Evolutionary conservation across 257 asterid species (phyloP).

Genomic region (Nicotiana knightiana): DNA sequence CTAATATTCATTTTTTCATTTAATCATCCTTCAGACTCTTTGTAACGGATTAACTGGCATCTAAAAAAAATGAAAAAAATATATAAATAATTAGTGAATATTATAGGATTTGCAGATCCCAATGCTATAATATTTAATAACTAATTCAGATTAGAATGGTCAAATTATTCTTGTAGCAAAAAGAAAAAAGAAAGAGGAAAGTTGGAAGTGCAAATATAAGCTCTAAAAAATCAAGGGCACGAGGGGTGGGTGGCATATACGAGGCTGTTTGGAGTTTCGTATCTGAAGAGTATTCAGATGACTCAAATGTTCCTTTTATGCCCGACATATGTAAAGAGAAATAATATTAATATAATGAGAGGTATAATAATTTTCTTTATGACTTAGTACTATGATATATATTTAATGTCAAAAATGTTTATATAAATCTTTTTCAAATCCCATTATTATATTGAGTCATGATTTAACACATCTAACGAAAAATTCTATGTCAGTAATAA

Average conservation of each 20-base stretch:
- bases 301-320: conserved; percentile 49
- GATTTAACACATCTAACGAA: conserved; percentile 48
- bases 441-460: conserved; percentile 25
- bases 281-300: conserved; percentile 32
- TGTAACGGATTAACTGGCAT: too few species aligned
- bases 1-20: too few species aligned
- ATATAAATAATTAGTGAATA: background rate
- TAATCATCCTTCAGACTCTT: too few species aligned
- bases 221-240: background rate
- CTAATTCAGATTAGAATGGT: background rate
- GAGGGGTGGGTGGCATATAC: conserved; percentile 14
- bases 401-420: background rate
- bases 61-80: background rate
- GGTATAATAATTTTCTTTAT: background rate
- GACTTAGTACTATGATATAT: background rate
- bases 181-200: background rate
- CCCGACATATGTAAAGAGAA: conserved; percentile 39
- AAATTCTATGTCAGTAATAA: conserved; percentile 24
- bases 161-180: background rate
- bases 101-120: background rate
- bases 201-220: background rate
- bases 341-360: conserved; percentile 20
- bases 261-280: conserved; percentile 35
- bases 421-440: background rate
- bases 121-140: background rate